phyloP scores from a whole-genome alignment of 2,329 filamentous ascomycete genomes.

The Diaporthe ilicicola region DNA sequence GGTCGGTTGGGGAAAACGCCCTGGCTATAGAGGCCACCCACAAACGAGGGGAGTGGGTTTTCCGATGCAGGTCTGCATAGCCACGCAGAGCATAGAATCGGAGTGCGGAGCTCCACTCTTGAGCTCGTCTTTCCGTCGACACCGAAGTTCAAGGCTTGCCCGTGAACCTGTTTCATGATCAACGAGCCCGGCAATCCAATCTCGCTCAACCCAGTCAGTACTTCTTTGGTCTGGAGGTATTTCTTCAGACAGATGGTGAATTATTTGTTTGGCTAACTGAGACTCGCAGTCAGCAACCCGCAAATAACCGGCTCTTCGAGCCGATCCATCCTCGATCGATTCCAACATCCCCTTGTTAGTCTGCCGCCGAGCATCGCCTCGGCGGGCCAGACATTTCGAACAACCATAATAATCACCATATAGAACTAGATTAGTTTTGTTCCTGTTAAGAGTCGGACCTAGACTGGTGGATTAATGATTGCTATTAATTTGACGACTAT shows the following conservation, averaged over 20 bases:
- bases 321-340: background rate
- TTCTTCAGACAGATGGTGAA: background rate
- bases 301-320: background rate
- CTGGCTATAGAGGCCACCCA: background rate
- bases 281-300: background rate
- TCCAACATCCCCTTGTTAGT: background rate
- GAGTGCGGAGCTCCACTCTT: background rate
- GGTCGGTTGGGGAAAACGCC: background rate
- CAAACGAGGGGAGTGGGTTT: background rate
- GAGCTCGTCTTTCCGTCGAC: background rate
- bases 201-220: background rate
- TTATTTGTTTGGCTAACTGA: background rate
- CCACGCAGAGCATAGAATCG: background rate
- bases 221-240: background rate
- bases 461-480: too few species aligned
- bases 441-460: background rate
- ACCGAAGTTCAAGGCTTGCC: background rate
- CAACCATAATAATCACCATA: background rate
- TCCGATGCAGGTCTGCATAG: too few species aligned
- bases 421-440: conserved; percentile 18
- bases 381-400: conserved; percentile 19
- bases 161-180: background rate
- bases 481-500: background rate
- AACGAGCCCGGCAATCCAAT: background rate
- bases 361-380: conserved; percentile 10